Evolutionary conservation across 1,284 basidiomycete species (phyloP).

Genomic region (Peniophora sp.): DNA sequence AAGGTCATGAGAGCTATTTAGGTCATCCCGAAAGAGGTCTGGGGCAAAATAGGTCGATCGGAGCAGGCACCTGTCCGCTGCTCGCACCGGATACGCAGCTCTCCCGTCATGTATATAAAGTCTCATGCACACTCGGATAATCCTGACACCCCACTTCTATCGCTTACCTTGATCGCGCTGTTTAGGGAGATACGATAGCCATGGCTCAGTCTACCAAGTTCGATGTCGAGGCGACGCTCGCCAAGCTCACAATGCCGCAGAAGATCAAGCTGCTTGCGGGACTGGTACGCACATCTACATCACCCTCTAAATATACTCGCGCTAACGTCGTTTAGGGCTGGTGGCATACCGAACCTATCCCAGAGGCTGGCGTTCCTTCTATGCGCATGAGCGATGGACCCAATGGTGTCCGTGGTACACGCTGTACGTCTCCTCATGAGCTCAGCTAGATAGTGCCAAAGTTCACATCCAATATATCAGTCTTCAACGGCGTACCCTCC

Average conservation of each 20-base stretch:
- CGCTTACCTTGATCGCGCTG: neutral
- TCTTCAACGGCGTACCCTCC: conserved; percentile 41
- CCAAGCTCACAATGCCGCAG: conserved; percentile 27
- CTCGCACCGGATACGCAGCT: no score
- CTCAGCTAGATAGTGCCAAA: neutral
- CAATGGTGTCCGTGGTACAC: conserved; percentile 43
- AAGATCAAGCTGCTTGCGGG: conserved; percentile 39
- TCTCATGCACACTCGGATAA: no score
- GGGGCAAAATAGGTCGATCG: no score
- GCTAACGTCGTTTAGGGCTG: conserved; percentile 25
- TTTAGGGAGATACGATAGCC: neutral
- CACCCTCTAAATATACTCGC: neutral
- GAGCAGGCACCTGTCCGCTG: no score
- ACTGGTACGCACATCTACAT: conserved; percentile 17
- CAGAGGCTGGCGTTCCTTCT: conserved; percentile 34
- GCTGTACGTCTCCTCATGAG: conserved; percentile 22
- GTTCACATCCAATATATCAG: conserved; percentile 13
- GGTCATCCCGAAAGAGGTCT: no score
- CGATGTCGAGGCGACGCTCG: conserved; percentile 29
- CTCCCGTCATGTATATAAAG: no score
- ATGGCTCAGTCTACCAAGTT: conserved; percentile 17
- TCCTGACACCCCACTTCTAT: neutral
- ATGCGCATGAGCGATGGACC: conserved; percentile 41
- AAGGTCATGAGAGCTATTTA: no score
- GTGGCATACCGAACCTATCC: conserved; percentile 42